Base-by-base conservation (phyloP, 2,329 filamentous ascomycete species). In the Botrytis hyacinthi region DNA sequence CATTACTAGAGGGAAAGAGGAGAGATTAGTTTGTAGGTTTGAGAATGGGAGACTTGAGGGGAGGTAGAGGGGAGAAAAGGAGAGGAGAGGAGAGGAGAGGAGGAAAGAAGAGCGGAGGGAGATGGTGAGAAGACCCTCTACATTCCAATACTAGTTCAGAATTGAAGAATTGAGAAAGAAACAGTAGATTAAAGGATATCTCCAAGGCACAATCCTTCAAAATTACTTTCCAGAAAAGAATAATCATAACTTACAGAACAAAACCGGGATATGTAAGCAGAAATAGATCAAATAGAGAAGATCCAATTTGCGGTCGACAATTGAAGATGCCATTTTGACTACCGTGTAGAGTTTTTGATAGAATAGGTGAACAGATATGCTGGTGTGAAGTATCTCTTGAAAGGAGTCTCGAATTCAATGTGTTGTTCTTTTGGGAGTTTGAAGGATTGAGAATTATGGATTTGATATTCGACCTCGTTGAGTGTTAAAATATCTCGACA, bases 221-320 rank as follows among this genome's bases (percentile, higher is more conserved):
- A 3, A 18, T 1, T 9, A 40, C 12, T n/a, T 16, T 32, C 2
- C 8, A 22, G 3, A 66, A 22, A 35, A 14, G 2, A 20, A 48
- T 35, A 80, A 51, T 3, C 85, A 76, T 82, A 91, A 29, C 51
- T 54, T 29, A 54, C 89, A 81, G 75, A 91, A 85, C 82, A 91
- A 87, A 57, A 91, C 84, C 0, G 89, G 88, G 48, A 91, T 80
- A 78, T 91, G 89, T 35, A 88, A 86, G 70, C 84, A 72, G 81
- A 92, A 92, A 83, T 91, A 91, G 57, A 85, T 76, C 8, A 91
- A 83, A 77, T 89, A 88, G 6, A 74, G 74, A 0, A 80, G 75
- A 65, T 82, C 80, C 48, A 78, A 74, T 69, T 81, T 81, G 26
- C 80, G 79, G 0, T 76, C 74, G 35, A 79, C 74, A 9, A 81